Evolutionary conservation across 805 yeast species (phyloP), one percentile per base, ranked within the genome.

Genomic region (Kodamaea kakaduensis): DNA sequence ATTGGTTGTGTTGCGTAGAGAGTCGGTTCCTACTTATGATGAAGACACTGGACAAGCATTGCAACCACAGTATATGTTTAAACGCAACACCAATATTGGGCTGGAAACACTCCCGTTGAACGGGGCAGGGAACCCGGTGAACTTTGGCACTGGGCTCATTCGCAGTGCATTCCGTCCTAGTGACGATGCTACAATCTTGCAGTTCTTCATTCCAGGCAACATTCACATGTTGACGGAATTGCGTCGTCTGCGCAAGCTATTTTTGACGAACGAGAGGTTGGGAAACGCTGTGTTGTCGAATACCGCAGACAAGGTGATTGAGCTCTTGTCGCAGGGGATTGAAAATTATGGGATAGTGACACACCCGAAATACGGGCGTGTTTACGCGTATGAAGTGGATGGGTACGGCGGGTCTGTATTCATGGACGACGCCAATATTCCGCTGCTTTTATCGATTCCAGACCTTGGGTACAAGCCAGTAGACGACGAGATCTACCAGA

Each of bases 381-480:
- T 87, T 4, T 84, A 76, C 47, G 96, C 96, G 0, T 87, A 80
- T 49, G 96, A 87, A 55, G 80, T 87, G 13, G 96, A 88, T 55
- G 96, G 96, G 0, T 87, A 72, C 52, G 95, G 95, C 2, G 69
- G 93, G 17, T 44, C 70, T 0, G 61, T 75, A 16, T 67, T 79
- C 43, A 87, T 87, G 95, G 95, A 87, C 56, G 96, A 87, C 58
- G 96, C 96, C 15, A 88, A 88, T 51, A 67, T 87, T 12, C 96
- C 96, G 1, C 84, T 95, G 1, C 50, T 85, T 21, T 61, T 87
- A 25, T 75, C 95, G 1, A 64, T 88, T 20, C 95, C 96, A 0
- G 89, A 84, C 44, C 58, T 84, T 51, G 94, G 95, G 0, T 83
- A 74, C 52, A 46, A 77, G 6, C 56, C 62, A 5, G 49, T 43